Evolutionary conservation across 768 basidiomycete genomes (phyloP).

Genomic region (Dacryopinax primogenitus): DNA sequence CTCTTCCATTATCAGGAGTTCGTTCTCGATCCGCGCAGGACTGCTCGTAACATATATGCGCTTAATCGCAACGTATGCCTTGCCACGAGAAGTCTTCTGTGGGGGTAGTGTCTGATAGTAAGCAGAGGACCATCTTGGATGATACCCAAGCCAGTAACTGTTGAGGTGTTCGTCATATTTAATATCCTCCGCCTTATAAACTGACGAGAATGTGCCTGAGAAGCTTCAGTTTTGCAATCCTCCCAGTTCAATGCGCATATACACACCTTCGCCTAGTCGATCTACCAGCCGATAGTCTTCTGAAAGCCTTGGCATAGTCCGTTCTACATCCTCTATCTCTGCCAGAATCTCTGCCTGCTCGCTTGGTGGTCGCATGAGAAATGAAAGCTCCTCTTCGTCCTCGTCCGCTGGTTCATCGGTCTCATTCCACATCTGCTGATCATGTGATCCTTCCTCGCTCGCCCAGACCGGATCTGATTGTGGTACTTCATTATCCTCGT

Average conservation of each 20-base stretch:
- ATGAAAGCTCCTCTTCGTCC: constrained; percentile 50
- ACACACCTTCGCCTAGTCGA: constrained; percentile 64
- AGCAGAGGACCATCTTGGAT: constrained; percentile 50
- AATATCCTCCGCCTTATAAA: constrained; percentile 92
- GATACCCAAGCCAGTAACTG: constrained; percentile 53
- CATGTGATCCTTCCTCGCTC: not conserved
- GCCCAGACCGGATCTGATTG: constrained; percentile 8
- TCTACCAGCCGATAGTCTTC: constrained; percentile 69
- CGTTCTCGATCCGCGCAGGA: constrained; percentile 84
- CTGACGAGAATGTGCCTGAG: constrained; percentile 88
- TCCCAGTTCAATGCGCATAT: not conserved
- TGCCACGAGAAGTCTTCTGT: constrained; percentile 30
- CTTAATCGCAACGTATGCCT: constrained; percentile 79
- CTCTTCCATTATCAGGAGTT: constrained; percentile 78
- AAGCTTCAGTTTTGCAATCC: not conserved
- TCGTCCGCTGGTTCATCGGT: constrained; percentile 21
- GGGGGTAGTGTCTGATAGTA: constrained; percentile 44
- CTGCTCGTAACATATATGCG: constrained; percentile 94
- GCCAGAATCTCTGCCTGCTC: constrained; percentile 61
- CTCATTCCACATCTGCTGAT: constrained; percentile 4
- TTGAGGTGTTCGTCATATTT: constrained; percentile 62
- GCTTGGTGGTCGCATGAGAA: constrained; percentile 43
- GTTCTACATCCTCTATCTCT: constrained; percentile 64
- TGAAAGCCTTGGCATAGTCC: constrained; percentile 50
- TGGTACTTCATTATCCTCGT: constrained; percentile 9